These are phyloP conservation scores for Phoma sp. DNA, from an alignment of 2,329 filamentous ascomycete genomes.

Conservation along the genomic window DNA sequence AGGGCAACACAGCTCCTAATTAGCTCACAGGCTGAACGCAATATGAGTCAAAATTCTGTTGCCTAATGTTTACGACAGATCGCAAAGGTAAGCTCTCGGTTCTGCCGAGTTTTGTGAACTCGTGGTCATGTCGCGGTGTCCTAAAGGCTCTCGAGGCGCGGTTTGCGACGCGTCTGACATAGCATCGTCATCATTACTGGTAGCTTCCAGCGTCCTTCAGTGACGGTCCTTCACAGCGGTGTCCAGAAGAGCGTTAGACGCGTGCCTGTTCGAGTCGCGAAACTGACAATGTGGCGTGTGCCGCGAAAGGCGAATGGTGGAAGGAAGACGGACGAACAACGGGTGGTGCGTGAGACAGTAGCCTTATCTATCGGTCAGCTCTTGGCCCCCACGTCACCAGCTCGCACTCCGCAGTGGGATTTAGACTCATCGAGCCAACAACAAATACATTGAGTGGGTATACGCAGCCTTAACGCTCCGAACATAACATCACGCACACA, in stretches of 20 bases:
- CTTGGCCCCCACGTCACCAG: background rate
- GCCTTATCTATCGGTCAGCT: background rate
- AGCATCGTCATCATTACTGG: background rate
- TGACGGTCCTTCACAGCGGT: background rate
- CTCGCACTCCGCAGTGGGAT: background rate
- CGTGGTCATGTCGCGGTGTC: background rate
- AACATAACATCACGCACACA: background rate
- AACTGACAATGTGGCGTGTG: background rate
- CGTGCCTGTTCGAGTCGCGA: no score
- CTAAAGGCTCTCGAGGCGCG: background rate
- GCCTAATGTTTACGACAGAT: no score
- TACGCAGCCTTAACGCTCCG: slow-evolving; percentile 12
- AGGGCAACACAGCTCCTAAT: background rate
- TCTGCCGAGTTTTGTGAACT: background rate
- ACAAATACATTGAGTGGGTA: slow-evolving; percentile 16
- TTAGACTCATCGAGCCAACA: background rate
- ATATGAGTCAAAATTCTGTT: background rate
- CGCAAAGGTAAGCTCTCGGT: background rate
- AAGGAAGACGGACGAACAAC: background rate
- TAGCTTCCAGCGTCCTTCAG: background rate
- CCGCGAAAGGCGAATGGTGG: background rate
- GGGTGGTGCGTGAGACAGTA: background rate
- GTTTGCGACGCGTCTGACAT: background rate
- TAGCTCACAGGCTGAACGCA: background rate
- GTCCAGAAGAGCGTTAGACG: background rate